Evolutionary conservation across 2,329 filamentous ascomycete species (phyloP).

Genomic region (Didymellaceae sp.): DNA sequence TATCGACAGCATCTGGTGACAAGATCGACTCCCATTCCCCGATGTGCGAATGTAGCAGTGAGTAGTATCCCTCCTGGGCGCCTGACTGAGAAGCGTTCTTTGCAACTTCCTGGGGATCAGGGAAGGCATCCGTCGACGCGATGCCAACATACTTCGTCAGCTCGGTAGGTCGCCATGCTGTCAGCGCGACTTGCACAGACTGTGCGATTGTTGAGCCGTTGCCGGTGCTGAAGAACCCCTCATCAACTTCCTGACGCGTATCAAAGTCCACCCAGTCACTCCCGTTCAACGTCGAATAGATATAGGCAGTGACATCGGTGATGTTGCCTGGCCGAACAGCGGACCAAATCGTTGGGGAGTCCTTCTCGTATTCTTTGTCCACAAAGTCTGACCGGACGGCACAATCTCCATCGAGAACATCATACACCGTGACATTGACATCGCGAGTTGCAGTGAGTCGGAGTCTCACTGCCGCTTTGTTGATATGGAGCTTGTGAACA

Average conservation of each 20-base stretch:
- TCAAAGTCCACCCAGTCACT: slow-evolving; percentile 54
- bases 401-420: slow-evolving; percentile 71
- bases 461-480: slow-evolving; percentile 66
- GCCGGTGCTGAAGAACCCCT: slow-evolving; percentile 54
- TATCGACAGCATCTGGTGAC: slow-evolving; percentile 67
- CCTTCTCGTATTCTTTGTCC: slow-evolving; percentile 61
- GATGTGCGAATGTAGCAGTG: slow-evolving; percentile 62
- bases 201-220: slow-evolving; percentile 72
- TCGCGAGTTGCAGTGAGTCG: slow-evolving; percentile 63
- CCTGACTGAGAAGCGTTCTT: slow-evolving; percentile 61
- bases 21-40: slow-evolving; percentile 68
- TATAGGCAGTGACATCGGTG: slow-evolving; percentile 66
- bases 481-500: slow-evolving; percentile 67
- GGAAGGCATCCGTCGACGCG: slow-evolving; percentile 72
- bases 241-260: slow-evolving; percentile 54
- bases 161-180: slow-evolving; percentile 59
- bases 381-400: slow-evolving; percentile 69
- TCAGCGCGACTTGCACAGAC: slow-evolving; percentile 60
- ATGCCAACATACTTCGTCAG: slow-evolving; percentile 72
- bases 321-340: slow-evolving; percentile 69
- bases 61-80: slow-evolving; percentile 61
- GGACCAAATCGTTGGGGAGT: slow-evolving; percentile 64
- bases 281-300: slow-evolving; percentile 60
- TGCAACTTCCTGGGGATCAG: slow-evolving; percentile 62
- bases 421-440: slow-evolving; percentile 65